These are phyloP conservation scores for Pogostemon cablin DNA, from an alignment of 257 asterid species.

Conservation along the genomic window DNA sequence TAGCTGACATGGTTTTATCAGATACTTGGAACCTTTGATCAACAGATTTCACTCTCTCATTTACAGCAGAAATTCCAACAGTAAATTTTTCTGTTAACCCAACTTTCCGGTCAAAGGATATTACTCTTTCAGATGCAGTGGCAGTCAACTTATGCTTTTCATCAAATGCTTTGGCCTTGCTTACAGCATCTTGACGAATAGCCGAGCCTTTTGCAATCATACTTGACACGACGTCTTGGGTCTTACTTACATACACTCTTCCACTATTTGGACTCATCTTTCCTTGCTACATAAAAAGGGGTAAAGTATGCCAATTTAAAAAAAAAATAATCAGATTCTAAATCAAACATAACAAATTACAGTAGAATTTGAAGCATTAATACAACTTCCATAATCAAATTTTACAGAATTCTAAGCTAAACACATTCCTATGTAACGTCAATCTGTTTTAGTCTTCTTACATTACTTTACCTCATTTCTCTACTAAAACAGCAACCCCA, in stretches of 20 bases:
- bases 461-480: neutral
- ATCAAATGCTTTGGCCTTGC: constrained; percentile 94
- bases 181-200: constrained; percentile 86
- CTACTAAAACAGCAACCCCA: neutral
- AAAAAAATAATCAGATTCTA: constrained; percentile 22
- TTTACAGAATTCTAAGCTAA: constrained; percentile 15
- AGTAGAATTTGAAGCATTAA: constrained; percentile 2
- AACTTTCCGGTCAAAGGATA: constrained; percentile 81
- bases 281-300: constrained; percentile 48
- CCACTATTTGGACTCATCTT: constrained; percentile 49
- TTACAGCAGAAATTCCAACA: constrained; percentile 85
- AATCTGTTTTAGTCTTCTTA: constrained; percentile 4
- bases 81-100: constrained; percentile 79
- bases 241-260: constrained; percentile 70
- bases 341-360: constrained; percentile 1
- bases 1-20: constrained; percentile 93
- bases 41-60: constrained; percentile 91
- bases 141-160: constrained; percentile 86
- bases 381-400: constrained; percentile 14
- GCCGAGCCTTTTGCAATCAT: constrained; percentile 94
- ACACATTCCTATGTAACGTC: neutral
- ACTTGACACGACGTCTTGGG: constrained; percentile 90
- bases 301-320: constrained; percentile 19
- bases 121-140: constrained; percentile 90
- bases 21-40: constrained; percentile 95